Conservation (phyloP, 1,284 basidiomycete species). For the Ustilago tritici region DNA sequence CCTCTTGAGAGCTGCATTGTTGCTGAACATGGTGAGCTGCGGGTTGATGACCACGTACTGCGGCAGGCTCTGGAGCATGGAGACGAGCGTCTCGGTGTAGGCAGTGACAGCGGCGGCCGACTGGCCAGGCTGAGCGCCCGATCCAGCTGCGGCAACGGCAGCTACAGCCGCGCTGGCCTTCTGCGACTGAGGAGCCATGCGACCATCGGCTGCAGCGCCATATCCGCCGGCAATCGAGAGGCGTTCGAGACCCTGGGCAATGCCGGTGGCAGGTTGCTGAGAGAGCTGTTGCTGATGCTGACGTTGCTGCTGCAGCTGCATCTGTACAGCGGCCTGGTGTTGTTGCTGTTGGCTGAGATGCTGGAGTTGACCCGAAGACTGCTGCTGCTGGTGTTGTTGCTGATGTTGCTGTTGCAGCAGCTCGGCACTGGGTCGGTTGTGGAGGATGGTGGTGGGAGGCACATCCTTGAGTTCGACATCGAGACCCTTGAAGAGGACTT, state of each 20-base stretch:
- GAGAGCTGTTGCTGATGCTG: constrained; percentile 53
- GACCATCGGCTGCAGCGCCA: constrained; percentile 37
- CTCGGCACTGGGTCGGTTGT: constrained; percentile 72
- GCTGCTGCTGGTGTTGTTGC: constrained; percentile 45
- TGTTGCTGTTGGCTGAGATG: constrained; percentile 56
- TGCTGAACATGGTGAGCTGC: constrained; percentile 76
- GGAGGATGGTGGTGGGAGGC: constrained; percentile 85
- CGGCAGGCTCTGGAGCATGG: constrained; percentile 80
- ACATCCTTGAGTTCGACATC: constrained; percentile 88
- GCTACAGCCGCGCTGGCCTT: constrained; percentile 49
- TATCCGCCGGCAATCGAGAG: constrained; percentile 52
- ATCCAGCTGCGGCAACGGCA: constrained; percentile 47
- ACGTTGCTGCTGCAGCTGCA: constrained; percentile 47
- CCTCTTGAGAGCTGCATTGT: constrained; percentile 87
- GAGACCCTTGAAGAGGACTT: constrained; percentile 92
- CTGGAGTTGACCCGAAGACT: constrained; percentile 38
- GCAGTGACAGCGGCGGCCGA: constrained; percentile 65
- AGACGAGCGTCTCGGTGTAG: constrained; percentile 73
- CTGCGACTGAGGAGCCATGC: constrained; percentile 39
- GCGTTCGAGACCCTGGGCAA: constrained; percentile 59
- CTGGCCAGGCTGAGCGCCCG: constrained; percentile 45
- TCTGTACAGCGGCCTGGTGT: constrained; percentile 42
- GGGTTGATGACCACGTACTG: constrained; percentile 83
- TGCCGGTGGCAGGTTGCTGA: constrained; percentile 46
- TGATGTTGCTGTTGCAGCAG: constrained; percentile 47